Evolutionary conservation across 2,329 filamentous ascomycete species (phyloP).

Genomic region (Cytospora mali): DNA sequence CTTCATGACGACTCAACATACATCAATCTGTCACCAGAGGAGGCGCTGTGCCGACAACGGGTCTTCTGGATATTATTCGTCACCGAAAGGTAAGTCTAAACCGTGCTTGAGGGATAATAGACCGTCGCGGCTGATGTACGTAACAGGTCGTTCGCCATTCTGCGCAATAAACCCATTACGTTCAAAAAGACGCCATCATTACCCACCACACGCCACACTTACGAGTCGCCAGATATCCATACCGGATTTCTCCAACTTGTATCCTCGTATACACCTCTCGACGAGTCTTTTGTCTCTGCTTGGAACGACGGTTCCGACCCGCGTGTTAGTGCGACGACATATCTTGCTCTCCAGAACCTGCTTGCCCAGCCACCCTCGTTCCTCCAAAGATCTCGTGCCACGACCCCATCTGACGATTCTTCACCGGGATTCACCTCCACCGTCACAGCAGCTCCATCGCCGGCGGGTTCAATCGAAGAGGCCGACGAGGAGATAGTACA

Average conservation of each 20-base stretch:
- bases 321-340: slow-evolving; percentile 38
- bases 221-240: slow-evolving; percentile 55
- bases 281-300: slow-evolving; percentile 63
- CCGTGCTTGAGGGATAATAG: neutral
- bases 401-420: slow-evolving; percentile 34
- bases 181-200: slow-evolving; percentile 61
- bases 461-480: slow-evolving; percentile 29
- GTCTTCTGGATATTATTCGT: slow-evolving; percentile 67
- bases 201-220: slow-evolving; percentile 54
- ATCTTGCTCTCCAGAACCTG: slow-evolving; percentile 40
- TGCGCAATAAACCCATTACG: slow-evolving; percentile 65
- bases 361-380: slow-evolving; percentile 40
- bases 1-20: slow-evolving; percentile 63
- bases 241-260: slow-evolving; percentile 63
- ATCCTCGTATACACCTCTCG: slow-evolving; percentile 63
- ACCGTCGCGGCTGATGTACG: slow-evolving; percentile 35
- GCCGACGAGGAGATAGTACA: slow-evolving; percentile 52
- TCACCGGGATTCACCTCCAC: slow-evolving; percentile 31
- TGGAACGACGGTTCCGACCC: slow-evolving; percentile 62
- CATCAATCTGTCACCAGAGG: slow-evolving; percentile 48
- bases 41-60: slow-evolving; percentile 55
- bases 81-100: slow-evolving; percentile 54
- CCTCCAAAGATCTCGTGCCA: slow-evolving; percentile 31
- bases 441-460: slow-evolving; percentile 22
- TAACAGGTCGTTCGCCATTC: slow-evolving; percentile 57